Percentiles rank a stretch among this genome's conserved stretches.
These are phyloP conservation scores for Saccharomyces eubayanus DNA, from an alignment of 805 yeast genomes.

Conservation along the genomic window DNA sequence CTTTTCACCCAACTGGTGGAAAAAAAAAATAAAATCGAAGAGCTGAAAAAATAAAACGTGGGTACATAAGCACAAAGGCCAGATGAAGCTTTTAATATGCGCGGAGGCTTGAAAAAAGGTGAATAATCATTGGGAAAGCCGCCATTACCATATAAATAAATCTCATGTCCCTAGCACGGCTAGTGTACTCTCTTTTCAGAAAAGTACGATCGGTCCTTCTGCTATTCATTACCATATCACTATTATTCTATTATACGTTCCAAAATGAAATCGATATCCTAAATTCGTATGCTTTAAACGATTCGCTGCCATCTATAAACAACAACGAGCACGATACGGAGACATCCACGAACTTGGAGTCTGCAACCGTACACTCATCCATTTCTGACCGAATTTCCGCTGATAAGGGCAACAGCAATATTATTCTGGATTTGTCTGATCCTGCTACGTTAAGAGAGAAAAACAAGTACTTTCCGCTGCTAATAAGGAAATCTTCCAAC, in stretches of 20 bases:
- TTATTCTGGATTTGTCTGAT: conserved; percentile 11
- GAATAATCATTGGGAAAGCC: background rate
- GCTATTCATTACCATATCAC: conserved; percentile 21
- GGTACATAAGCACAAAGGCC: background rate
- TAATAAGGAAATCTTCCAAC: conserved; percentile 14
- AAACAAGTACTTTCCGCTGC: conserved; percentile 35
- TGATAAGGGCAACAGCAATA: background rate
- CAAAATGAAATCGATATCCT: conserved; percentile 30
- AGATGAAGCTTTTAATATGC: background rate
- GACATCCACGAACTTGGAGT: background rate
- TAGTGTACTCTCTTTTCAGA: conserved; percentile 11
- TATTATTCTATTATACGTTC: conserved; percentile 30
- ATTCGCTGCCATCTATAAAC: conserved; percentile 27
- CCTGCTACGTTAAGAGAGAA: conserved; percentile 25
- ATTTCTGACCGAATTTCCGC: background rate
- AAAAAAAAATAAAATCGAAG: background rate
- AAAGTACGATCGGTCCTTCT: conserved; percentile 24
- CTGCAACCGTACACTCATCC: background rate
- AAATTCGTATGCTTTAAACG: conserved; percentile 31
- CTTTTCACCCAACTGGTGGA: background rate
- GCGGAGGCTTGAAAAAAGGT: background rate
- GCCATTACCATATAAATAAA: background rate
- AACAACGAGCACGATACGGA: conserved; percentile 1
- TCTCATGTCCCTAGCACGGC: conserved; percentile 11
- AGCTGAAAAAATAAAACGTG: conserved; percentile 1